A percentile compares a stretch with the other conserved stretches of the same genome.
Conservation (phyloP, 192 early-diverging fungal genomes). For the Thamnidium elegans region DNA sequence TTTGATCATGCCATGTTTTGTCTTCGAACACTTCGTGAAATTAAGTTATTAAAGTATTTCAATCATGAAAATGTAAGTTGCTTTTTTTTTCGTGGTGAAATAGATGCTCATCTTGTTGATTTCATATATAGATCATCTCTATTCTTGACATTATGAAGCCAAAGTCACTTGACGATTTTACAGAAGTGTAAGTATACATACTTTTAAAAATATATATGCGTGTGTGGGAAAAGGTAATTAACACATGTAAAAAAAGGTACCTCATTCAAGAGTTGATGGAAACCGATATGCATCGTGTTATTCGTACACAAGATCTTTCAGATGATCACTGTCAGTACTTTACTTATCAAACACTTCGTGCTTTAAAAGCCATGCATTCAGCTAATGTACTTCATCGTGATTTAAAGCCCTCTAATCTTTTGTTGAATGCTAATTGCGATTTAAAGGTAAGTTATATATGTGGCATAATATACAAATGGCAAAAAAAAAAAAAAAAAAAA, state of each 20-base stretch:
- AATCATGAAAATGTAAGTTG: slow-evolving; percentile 76
- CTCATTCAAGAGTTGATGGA: slow-evolving; percentile 99
- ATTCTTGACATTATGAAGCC: slow-evolving; percentile 91
- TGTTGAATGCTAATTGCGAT: slow-evolving; percentile 91
- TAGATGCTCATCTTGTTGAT: neutral
- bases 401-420: slow-evolving; percentile 91
- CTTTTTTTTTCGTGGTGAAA: neutral
- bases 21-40: slow-evolving; percentile 76
- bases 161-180: slow-evolving; percentile 74
- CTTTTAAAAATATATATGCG: neutral
- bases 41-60: slow-evolving; percentile 82
- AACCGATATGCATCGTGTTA: slow-evolving; percentile 96
- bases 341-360: slow-evolving; percentile 94
- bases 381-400: slow-evolving; percentile 97
- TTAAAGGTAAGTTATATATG: slow-evolving; percentile 54
- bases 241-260: slow-evolving; percentile 46
- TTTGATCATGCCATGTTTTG: slow-evolving; percentile 87
- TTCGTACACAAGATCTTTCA: slow-evolving; percentile 91
- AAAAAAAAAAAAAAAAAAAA: slow-evolving; percentile 6
- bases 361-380: slow-evolving; percentile 98
- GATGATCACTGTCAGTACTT: slow-evolving; percentile 99
- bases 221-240: neutral
- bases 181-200: slow-evolving; percentile 68
- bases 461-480: neutral
- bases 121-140: slow-evolving; percentile 71